Evolutionary conservation across 345 rosid species (phyloP), one percentile per base, ranked within the genome.

Genomic region (Melaleuca alternifolia): DNA sequence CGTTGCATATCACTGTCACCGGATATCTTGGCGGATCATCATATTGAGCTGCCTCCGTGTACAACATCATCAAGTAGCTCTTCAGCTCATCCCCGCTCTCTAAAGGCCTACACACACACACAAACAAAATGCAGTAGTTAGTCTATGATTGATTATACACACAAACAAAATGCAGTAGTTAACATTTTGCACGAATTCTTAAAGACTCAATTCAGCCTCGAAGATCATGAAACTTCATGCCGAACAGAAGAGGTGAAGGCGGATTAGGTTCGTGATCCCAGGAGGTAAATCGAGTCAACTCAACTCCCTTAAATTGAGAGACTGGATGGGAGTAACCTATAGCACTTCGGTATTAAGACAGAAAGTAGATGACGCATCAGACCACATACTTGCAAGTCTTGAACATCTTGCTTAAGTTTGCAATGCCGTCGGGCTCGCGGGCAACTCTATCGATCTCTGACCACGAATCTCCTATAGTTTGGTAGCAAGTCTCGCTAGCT

Each of bases 41-140:
- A 41, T 88, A 84, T 81, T 93, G 95, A 82, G 92, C 97, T 16
- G 91, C 88, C 3, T 1, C 3, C 0, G 83, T 24, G n/a, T 91
- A 95, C 11, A 88, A 11, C 0, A 4, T 0, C 33, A 57, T 84
- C 53, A 90, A 56, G 83, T 33, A 87, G 81, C 76, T 57, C 87
- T 91, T 90, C 4, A 94, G 92, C 83, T 86, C 89, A 21, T 26
- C 1, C 15, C 18, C 16, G 48, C 20, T 53, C 7, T 28, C 28
- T 56, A 94, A 75, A 46, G 88, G 83, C 23, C 95, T 94, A n/a
- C 87, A 62, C 44, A 16, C 53, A 76, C 24, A 26, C 53, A 18
- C 37, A 18, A 46, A 83, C 1, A 30, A 62, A 23, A 51, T 51
- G 76, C 41, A 14, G 37, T 30, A 16, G 10, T 62, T 62, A 30